Evolutionary conservation across 495 filamentous ascomycete genomes (phyloP).

Genomic region (Bacidia gigantensis): DNA sequence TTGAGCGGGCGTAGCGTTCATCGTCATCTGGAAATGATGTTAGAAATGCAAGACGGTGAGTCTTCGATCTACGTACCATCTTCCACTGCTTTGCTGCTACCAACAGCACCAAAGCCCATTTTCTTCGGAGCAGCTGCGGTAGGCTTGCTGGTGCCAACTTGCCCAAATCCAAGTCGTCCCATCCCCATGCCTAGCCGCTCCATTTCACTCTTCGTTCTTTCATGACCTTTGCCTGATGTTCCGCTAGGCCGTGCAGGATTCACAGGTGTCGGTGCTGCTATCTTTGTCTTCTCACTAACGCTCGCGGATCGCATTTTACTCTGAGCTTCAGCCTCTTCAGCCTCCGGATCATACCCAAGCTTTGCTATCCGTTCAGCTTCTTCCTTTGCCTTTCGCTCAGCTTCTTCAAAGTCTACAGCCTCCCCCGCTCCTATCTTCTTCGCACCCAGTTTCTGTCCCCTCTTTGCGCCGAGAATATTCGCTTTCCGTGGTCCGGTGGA

Average conservation of each 20-base stretch:
- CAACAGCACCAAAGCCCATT: slow-evolving; percentile 79
- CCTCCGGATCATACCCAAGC: slow-evolving; percentile 93
- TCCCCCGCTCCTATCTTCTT: slow-evolving; percentile 73
- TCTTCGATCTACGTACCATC: slow-evolving; percentile 45
- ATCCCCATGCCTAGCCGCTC: slow-evolving; percentile 90
- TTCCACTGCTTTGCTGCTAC: slow-evolving; percentile 47
- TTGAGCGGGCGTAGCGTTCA: slow-evolving; percentile 59
- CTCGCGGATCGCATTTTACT: slow-evolving; percentile 35
- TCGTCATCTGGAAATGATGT: slow-evolving; percentile 37
- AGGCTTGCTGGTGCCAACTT: slow-evolving; percentile 55
- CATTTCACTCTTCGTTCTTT: slow-evolving; percentile 56
- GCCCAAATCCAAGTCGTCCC: slow-evolving; percentile 76
- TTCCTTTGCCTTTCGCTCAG: slow-evolving; percentile 91
- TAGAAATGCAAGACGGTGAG: neutral
- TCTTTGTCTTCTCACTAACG: slow-evolving; percentile 38
- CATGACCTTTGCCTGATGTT: slow-evolving; percentile 37
- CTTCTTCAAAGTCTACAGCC: slow-evolving; percentile 87
- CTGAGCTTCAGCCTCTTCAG: slow-evolving; percentile 52
- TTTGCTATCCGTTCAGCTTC: slow-evolving; percentile 94
- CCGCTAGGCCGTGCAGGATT: slow-evolving; percentile 49
- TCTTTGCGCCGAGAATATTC: slow-evolving; percentile 82
- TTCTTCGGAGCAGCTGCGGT: slow-evolving; percentile 51
- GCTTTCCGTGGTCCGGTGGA: slow-evolving; percentile 54
- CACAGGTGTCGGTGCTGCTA: slow-evolving; percentile 61
- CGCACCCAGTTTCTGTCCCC: slow-evolving; percentile 69